Conservation (phyloP, 352 stramenopile species). For the Pythium monospermum region DNA sequence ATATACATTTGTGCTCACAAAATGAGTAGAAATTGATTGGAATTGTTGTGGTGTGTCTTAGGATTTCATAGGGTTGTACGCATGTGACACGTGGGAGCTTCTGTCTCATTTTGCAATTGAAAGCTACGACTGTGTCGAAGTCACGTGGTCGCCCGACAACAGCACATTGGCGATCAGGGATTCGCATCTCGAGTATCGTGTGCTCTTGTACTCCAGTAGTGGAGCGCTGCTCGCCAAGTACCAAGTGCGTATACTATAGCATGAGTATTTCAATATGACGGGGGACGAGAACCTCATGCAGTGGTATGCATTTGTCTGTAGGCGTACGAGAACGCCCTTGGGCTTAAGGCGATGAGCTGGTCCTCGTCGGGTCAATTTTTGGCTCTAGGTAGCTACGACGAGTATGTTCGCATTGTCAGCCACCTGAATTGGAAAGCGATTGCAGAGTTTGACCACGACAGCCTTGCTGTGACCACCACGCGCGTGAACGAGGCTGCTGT, state of each 20-base stretch:
- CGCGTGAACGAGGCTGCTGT: conserved; percentile 47
- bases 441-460: conserved; percentile 68
- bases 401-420: conserved; percentile 68
- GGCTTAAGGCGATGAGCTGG: conserved; percentile 70
- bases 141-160: conserved; percentile 64
- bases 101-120: conserved; percentile 63
- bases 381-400: conserved; percentile 73
- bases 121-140: conserved; percentile 77
- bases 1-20: neutral
- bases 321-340: conserved; percentile 77
- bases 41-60: conserved; percentile 9
- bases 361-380: conserved; percentile 75
- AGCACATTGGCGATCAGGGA: conserved; percentile 66
- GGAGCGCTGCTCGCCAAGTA: conserved; percentile 62
- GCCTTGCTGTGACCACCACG: conserved; percentile 35
- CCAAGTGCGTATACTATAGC: conserved; percentile 30
- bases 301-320: conserved; percentile 13
- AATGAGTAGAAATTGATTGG: neutral
- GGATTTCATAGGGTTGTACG: conserved; percentile 78
- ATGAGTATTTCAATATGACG: neutral
- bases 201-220: conserved; percentile 67
- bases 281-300: neutral
- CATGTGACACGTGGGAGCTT: conserved; percentile 68
- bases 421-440: conserved; percentile 76
- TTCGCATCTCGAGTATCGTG: conserved; percentile 65